Base-by-base conservation (phyloP, 2,329 filamentous ascomycete genomes). In the Nigrograna mackinnonii region DNA sequence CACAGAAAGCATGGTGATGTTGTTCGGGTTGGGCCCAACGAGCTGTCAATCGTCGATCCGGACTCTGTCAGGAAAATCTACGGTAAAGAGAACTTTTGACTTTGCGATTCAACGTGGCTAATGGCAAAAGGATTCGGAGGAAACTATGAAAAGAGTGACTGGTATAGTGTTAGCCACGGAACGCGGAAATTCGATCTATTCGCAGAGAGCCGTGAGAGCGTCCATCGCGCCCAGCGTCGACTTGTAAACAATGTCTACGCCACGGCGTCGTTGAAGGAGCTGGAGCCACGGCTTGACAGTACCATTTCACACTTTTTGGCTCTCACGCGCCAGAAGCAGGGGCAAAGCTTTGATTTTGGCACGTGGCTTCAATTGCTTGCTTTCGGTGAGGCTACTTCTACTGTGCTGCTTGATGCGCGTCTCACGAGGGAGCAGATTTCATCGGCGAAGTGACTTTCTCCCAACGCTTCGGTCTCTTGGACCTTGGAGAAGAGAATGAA, bases 121-220 rank as follows among this genome's bases (percentile, higher is more conserved):
- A n/a, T n/a, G n/a, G n/a, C n/a, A n/a, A n/a, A 52, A 17, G 45
- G 50, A 41, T 58, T 64, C 4, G 69, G 68, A 1, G 61, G 61
- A 13, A 63, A 63, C 22, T 73, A 71, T 40, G 43, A 51, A 3
- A 72, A 74, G 45, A 62, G 58, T 4, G 51, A 63, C 11, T 72
- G 62, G 62, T 73, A 74, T 44, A 49, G 43, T 4, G 65, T 69
- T 13, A 68, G 57, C 58, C 69, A 71, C 48, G 70, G 64, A 6
- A 60, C 61, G 21, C 57, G 67, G 11, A 68, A 67, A 41, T 69
- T 69, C 41, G 68, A 72, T 40, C 55, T 72, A 5, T 72, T 71
- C 43, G 64, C 55, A 5, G 67, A 66, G 37, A 49, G 58, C 12
- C 50, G 68, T 41, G 63, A 67, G 44, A 44, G 47, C n/a, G 46